phyloP scores from a whole-genome alignment of 23 red algal species.

The Chondrus crispus region DNA sequence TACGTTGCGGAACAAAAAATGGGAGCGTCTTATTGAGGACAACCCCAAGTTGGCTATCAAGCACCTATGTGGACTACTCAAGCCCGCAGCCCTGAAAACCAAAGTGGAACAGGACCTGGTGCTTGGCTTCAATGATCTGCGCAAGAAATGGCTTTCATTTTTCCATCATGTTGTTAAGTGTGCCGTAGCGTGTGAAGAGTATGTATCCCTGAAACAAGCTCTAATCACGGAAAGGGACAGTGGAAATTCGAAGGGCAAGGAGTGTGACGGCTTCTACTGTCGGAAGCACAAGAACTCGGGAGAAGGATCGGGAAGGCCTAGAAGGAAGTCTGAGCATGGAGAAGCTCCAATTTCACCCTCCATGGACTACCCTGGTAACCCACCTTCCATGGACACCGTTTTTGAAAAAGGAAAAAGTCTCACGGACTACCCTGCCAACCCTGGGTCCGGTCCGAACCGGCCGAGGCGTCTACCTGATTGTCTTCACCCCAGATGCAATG shows the following conservation, averaged over 20 bases:
- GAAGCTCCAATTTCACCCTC: no score
- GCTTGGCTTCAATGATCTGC: background rate
- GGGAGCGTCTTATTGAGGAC: conserved; percentile 1
- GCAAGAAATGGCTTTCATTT: background rate
- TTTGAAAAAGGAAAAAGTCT: no score
- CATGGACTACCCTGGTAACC: no score
- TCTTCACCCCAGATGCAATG: background rate
- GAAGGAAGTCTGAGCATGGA: no score
- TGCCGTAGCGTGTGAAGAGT: background rate
- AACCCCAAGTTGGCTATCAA: background rate
- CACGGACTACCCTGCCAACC: no score
- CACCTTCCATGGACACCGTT: no score
- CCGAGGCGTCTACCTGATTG: background rate
- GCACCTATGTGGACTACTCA: background rate
- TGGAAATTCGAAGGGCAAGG: no score
- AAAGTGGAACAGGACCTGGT: conserved; percentile 8
- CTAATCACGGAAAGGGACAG: background rate
- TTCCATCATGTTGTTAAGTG: background rate
- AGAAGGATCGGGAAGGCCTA: no score
- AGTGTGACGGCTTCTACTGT: no score
- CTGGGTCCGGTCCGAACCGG: no score
- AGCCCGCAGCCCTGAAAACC: background rate
- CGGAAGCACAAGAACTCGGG: no score
- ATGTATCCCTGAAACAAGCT: background rate
- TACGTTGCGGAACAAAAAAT: background rate